Evolutionary conservation across 805 yeast genomes (phyloP).

Genomic region (Saturnispora bothae): DNA sequence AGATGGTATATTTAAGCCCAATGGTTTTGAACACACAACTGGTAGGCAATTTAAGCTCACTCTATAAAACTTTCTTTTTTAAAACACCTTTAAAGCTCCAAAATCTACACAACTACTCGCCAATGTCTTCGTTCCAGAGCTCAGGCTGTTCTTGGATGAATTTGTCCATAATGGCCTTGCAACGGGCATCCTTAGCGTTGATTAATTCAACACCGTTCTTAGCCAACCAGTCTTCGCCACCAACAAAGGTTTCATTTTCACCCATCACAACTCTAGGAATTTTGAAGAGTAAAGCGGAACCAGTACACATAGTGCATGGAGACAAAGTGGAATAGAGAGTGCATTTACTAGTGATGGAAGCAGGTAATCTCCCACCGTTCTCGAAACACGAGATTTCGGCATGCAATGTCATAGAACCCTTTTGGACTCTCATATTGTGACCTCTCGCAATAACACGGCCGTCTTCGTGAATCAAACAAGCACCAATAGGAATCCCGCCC

Average conservation of each 20-base stretch:
- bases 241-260: slow-evolving; percentile 72
- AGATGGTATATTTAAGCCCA: too few species aligned
- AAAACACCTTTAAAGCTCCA: too few species aligned
- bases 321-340: slow-evolving; percentile 89
- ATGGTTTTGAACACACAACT: too few species aligned
- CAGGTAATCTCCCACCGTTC: slow-evolving; percentile 82
- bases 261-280: slow-evolving; percentile 81
- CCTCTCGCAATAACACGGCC: slow-evolving; percentile 82
- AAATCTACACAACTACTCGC: slow-evolving; percentile 23
- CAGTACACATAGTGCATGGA: slow-evolving; percentile 94
- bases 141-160: slow-evolving; percentile 72
- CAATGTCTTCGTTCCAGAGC: slow-evolving; percentile 79
- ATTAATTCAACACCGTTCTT: slow-evolving; percentile 65
- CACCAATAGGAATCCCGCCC: slow-evolving; percentile 70
- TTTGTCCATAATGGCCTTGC: slow-evolving; percentile 62
- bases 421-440: slow-evolving; percentile 84
- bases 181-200: slow-evolving; percentile 46
- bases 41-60: too few species aligned
- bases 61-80: too few species aligned
- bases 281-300: slow-evolving; percentile 85
- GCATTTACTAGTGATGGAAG: slow-evolving; percentile 66
- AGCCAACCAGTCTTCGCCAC: slow-evolving; percentile 69
- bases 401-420: slow-evolving; percentile 72
- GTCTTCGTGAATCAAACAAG: slow-evolving; percentile 59
- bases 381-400: slow-evolving; percentile 89